phyloP scores from a whole-genome alignment of 306 rosid species.

The Biancaea sappan region DNA sequence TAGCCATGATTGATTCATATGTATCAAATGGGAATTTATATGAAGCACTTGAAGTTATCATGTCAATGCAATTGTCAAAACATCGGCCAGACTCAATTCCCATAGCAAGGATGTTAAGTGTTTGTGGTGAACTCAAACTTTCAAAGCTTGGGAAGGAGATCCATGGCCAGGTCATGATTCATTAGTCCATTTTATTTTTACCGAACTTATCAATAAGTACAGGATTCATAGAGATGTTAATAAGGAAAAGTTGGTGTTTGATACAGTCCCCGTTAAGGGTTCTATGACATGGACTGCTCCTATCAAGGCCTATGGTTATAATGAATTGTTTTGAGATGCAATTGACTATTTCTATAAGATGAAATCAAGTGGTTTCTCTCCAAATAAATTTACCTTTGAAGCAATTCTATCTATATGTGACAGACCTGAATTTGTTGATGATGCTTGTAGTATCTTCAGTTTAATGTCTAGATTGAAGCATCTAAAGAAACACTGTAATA shows the following conservation, averaged over 20 bases:
- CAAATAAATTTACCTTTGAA: constrained; percentile 66
- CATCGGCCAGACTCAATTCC: constrained; percentile 73
- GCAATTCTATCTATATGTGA: constrained; percentile 64
- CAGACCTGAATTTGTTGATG: constrained; percentile 66
- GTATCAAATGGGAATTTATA: constrained; percentile 44
- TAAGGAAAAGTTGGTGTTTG: constrained; percentile 55
- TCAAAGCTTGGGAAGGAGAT: constrained; percentile 75
- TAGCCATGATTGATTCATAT: constrained; percentile 75
- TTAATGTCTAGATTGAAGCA: constrained; percentile 57
- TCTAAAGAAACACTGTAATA: constrained; percentile 55
- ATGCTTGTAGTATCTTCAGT: constrained; percentile 59
- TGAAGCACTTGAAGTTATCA: constrained; percentile 59
- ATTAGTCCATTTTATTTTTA: constrained; percentile 58
- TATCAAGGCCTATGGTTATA: constrained; percentile 62
- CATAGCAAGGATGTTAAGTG: constrained; percentile 58
- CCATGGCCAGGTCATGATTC: constrained; percentile 67
- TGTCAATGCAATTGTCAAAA: constrained; percentile 68
- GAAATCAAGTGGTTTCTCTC: constrained; percentile 50
- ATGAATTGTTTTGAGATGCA: constrained; percentile 55
- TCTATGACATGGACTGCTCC: constrained; percentile 85
- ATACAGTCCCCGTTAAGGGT: constrained; percentile 63
- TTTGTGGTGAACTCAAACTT: constrained; percentile 54
- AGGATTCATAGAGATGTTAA: constrained; percentile 56
- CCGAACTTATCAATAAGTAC: constrained; percentile 69
- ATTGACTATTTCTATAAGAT: constrained; percentile 58